These are phyloP conservation scores for Brassica napus DNA, from an alignment of 345 rosid genomes.

Conservation along the genomic window Da-Ae NC_063447.1:10307001-10307500, in stretches of 20 bases:
- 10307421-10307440: background rate
- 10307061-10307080: slow-evolving; percentile 31
- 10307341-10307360: slow-evolving; percentile 18
- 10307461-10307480: slow-evolving; percentile 20
- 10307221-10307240: slow-evolving; percentile 36
- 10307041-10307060: slow-evolving; percentile 3
- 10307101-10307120: background rate
- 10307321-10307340: slow-evolving; percentile 28
- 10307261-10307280: slow-evolving; percentile 29
- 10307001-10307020: slow-evolving; percentile 11
- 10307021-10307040: slow-evolving; percentile 3
- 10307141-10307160: slow-evolving; percentile 6
- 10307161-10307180: slow-evolving; percentile 10
- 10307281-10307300: slow-evolving; percentile 22
- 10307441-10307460: slow-evolving; percentile 20
- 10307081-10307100: slow-evolving; percentile 13
- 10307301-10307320: background rate
- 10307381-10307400: slow-evolving; percentile 11
- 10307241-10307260: slow-evolving; percentile 12
- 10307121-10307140: slow-evolving; percentile 19
- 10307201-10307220: slow-evolving; percentile 26
- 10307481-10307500: slow-evolving; percentile 2
- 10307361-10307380: background rate
- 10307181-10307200: slow-evolving; percentile 10
- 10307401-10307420: slow-evolving; percentile 10